phyloP scores from a whole-genome alignment of 768 basidiomycete species.

The Tulasnella sp. region DNA sequence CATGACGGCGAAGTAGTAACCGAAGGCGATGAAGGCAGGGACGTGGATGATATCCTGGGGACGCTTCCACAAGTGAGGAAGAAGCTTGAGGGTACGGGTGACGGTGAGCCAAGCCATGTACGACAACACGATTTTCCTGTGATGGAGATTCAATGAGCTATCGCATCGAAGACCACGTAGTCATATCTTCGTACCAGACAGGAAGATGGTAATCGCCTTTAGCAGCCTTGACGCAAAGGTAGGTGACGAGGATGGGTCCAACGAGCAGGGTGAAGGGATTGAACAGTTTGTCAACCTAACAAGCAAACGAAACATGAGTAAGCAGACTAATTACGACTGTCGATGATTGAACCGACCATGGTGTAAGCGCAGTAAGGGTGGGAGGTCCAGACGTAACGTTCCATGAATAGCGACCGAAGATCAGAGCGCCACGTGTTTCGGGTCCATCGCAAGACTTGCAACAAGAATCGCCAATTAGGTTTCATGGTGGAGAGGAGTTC shows the following conservation, averaged over 20 bases:
- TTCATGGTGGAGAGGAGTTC: constrained; percentile 91
- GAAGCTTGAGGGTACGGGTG: constrained; percentile 44
- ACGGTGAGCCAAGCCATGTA: constrained; percentile 32
- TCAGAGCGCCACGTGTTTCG: constrained; percentile 91
- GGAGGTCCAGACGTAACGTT: constrained; percentile 73
- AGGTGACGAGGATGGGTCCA: constrained; percentile 68
- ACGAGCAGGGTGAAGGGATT: constrained; percentile 79
- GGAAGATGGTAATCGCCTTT: constrained; percentile 71
- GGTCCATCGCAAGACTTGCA: constrained; percentile 89
- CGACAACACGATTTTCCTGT: constrained; percentile 27
- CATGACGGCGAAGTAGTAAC: constrained; percentile 93
- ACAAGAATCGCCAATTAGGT: constrained; percentile 90
- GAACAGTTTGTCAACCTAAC: constrained; percentile 69
- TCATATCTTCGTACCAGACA: constrained; percentile 49
- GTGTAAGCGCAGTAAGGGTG: constrained; percentile 79
- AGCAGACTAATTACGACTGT: background rate
- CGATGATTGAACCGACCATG: constrained; percentile 38
- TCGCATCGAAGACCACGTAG: background rate
- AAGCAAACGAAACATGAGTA: background rate
- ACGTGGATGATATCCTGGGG: constrained; percentile 71
- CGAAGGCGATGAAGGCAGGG: constrained; percentile 80
- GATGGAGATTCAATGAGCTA: background rate
- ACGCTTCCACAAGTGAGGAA: constrained; percentile 69
- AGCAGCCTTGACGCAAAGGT: constrained; percentile 70
- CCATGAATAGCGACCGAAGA: constrained; percentile 77